phyloP scores from a whole-genome alignment of 306 rosid genomes.

The Morella rubra region DNA sequence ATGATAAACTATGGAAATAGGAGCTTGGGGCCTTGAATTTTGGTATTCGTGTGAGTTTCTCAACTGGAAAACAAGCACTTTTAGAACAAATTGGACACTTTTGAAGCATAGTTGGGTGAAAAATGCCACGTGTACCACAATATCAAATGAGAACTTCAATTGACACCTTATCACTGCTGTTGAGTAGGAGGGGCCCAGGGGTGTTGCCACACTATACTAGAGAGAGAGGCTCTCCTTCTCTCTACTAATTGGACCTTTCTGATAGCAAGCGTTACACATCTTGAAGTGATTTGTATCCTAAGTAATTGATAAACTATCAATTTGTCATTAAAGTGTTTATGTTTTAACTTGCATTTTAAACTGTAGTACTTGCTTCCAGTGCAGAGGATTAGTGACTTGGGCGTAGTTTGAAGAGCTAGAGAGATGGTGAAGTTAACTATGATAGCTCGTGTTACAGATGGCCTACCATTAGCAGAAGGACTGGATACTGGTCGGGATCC shows the following conservation, averaged over 20 bases:
- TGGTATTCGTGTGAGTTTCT: too few species aligned
- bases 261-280: neutral
- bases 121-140: too few species aligned
- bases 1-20: too few species aligned
- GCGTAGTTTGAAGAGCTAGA: neutral
- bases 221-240: neutral
- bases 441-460: slow-evolving; percentile 96
- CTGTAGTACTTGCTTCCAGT: neutral
- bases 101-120: too few species aligned
- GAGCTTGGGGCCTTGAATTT: too few species aligned
- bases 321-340: neutral
- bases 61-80: too few species aligned
- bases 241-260: neutral
- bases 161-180: too few species aligned
- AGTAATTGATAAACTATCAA: neutral
- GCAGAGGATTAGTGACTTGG: neutral
- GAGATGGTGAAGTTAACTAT: slow-evolving; percentile 92
- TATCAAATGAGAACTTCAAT: too few species aligned
- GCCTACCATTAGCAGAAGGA: slow-evolving; percentile 92
- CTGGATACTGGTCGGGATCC: slow-evolving; percentile 84
- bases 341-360: neutral
- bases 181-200: too few species aligned
- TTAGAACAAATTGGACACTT: too few species aligned
- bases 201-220: neutral
- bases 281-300: neutral